phyloP scores from a whole-genome alignment of 1,284 basidiomycete genomes.

The Ustilago xerochloae region DNA sequence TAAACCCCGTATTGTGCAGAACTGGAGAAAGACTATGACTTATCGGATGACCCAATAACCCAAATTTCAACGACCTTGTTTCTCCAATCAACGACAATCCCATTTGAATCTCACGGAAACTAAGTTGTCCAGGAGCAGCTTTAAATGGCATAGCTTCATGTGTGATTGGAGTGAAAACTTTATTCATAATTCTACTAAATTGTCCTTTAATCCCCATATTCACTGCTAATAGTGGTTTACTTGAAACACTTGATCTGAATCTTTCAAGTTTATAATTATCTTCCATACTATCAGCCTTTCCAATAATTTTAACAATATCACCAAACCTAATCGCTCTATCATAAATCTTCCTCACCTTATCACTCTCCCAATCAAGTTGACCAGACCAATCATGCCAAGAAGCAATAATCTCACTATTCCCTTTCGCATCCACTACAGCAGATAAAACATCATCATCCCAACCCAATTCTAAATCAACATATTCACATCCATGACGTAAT shows the following conservation, averaged over 20 bases:
- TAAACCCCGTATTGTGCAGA: slow-evolving; percentile 90
- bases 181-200: slow-evolving; percentile 82
- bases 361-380: slow-evolving; percentile 81
- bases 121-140: slow-evolving; percentile 92
- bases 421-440: slow-evolving; percentile 76
- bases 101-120: slow-evolving; percentile 84
- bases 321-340: slow-evolving; percentile 70
- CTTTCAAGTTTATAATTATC: slow-evolving; percentile 84
- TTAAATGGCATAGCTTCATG: slow-evolving; percentile 81
- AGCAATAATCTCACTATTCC: slow-evolving; percentile 82
- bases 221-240: slow-evolving; percentile 83
- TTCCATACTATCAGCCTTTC: slow-evolving; percentile 79
- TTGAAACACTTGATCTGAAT: slow-evolving; percentile 75
- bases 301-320: slow-evolving; percentile 92
- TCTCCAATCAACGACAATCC: slow-evolving; percentile 84
- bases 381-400: slow-evolving; percentile 96
- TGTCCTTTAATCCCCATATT: slow-evolving; percentile 93
- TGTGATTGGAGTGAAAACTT: slow-evolving; percentile 87
- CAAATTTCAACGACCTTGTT: slow-evolving; percentile 79
- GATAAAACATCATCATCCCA: slow-evolving; percentile 77
- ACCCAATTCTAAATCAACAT: slow-evolving; percentile 88
- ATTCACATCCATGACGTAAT: slow-evolving; percentile 86
- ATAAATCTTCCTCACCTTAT: slow-evolving; percentile 72
- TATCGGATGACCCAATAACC: slow-evolving; percentile 90
- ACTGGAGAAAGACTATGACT: slow-evolving; percentile 89